Evolutionary conservation across 1,139 yeast species (phyloP).

Genomic region (Taphrina wiesneri): DNA sequence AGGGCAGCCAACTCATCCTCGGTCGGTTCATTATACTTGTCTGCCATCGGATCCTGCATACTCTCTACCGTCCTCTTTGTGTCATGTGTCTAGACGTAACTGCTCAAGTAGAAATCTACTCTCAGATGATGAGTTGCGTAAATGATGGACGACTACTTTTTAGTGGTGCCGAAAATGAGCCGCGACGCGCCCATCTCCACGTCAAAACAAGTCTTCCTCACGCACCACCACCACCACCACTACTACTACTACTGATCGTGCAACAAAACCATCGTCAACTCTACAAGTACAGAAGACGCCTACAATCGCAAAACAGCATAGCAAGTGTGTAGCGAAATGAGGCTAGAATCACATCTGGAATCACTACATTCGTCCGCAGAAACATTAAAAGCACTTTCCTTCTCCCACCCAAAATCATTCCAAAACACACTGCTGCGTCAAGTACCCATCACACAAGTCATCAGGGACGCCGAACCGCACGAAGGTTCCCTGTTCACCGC

Average conservation of each 20-base stretch:
- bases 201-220: not conserved
- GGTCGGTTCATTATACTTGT: constrained; percentile 2
- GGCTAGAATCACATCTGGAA: constrained; percentile 2
- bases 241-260: not conserved
- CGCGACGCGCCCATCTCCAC: constrained; percentile 5
- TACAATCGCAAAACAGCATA: not conserved
- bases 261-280: not conserved
- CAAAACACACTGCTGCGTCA: constrained; percentile 20
- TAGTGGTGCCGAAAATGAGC: constrained; percentile 3
- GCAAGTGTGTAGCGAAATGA: not conserved
- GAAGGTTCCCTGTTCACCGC: constrained; percentile 18
- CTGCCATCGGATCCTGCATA: too few relatives aligned
- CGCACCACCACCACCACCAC: not conserved
- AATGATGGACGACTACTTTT: not conserved
- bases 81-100: too few relatives aligned
- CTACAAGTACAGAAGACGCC: too few relatives aligned
- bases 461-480: constrained; percentile 31
- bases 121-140: too few relatives aligned
- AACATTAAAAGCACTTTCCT: constrained; percentile 3
- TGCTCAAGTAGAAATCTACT: too few relatives aligned
- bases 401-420: constrained; percentile 18
- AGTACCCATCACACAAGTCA: constrained; percentile 20
- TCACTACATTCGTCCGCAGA: not conserved
- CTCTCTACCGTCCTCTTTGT: not conserved
- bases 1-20: constrained; percentile 15